Base-by-base conservation (phyloP, 306 rosid genomes). In the Arachis stenosperma region DNA sequence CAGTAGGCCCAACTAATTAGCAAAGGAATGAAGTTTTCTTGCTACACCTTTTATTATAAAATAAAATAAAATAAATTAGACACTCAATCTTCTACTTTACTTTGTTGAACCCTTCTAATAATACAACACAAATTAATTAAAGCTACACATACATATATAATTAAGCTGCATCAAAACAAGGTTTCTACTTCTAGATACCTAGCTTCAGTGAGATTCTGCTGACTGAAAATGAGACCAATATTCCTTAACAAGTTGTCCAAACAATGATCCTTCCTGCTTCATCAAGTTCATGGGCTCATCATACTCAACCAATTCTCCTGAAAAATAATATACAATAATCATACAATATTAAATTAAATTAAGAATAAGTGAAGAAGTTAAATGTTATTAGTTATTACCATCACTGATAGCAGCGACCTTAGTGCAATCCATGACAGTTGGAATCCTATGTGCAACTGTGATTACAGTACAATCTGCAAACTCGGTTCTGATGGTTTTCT, bases 361-460 rank as follows among this genome's bases (percentile, higher is more conserved):
- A 33, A 33, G 37, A 33, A 33, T 33, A 33, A 33, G 37, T 33
- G 37, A 33, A 33, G 37, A 33, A 33, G 37, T 2, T 33, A 33
- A 1, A 4, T 33, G 4, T 2, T 33, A 33, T 33, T 33, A 33
- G 17, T 33, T 33, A 3, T 55, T 66, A 88, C 90, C 92, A 27
- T 91, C 94, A 10, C 89, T 77, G 8, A 91, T 79, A 67, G 92
- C 81, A 13, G 83, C 75, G 72, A 88, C 87, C 90, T 74, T 91
- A 3, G 84, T 87, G 85, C 91, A 88, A 83, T 88, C 90, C 93
- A 90, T 90, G 33, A 88, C 96, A n/a, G 93, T 90, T 0, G 93
- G 93, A 50, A 90, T 81, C 70, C 93, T 85, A 73, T 90, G 93
- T 3, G 96, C 96, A 0, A 86, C 90, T 1, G 88, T 86, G 71